These are phyloP conservation scores for Martiniozyma abietophila DNA, from an alignment of 805 yeast genomes.

Conservation along the genomic window DNA sequence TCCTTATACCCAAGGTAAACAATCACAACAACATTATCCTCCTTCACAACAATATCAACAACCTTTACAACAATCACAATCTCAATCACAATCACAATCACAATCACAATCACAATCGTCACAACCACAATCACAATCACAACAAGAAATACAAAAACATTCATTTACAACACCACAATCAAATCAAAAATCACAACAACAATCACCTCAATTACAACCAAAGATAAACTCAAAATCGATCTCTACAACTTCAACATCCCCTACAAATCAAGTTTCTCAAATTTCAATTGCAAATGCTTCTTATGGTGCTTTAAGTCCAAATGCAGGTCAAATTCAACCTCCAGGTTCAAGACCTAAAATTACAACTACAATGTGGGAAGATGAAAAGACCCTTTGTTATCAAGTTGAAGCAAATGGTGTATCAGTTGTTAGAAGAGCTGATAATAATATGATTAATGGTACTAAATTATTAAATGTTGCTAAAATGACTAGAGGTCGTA, in stretches of 20 bases:
- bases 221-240: background rate
- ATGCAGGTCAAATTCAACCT: slow-evolving; percentile 32
- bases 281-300: background rate
- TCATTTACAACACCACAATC: background rate
- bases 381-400: slow-evolving; percentile 60
- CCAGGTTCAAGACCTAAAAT: slow-evolving; percentile 44
- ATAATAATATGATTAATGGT: slow-evolving; percentile 65
- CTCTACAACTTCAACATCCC: background rate
- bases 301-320: slow-evolving; percentile 20
- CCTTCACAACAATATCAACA: background rate
- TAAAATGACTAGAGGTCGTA: slow-evolving; percentile 63
- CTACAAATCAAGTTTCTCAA: slow-evolving; percentile 3
- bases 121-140: slow-evolving; percentile 2
- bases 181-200: slow-evolving; percentile 7
- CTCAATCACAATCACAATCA: background rate
- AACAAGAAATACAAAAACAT: slow-evolving; percentile 10
- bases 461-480: slow-evolving; percentile 62
- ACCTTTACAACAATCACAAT: slow-evolving; percentile 1
- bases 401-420: slow-evolving; percentile 66
- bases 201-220: slow-evolving; percentile 5
- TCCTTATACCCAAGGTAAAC: background rate
- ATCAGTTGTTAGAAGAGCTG: slow-evolving; percentile 59
- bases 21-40: background rate
- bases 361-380: slow-evolving; percentile 72
- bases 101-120: background rate